phyloP scores from a whole-genome alignment of 2,329 filamentous ascomycete genomes.

The Teratosphaeria pseudoeucalypti region DNA sequence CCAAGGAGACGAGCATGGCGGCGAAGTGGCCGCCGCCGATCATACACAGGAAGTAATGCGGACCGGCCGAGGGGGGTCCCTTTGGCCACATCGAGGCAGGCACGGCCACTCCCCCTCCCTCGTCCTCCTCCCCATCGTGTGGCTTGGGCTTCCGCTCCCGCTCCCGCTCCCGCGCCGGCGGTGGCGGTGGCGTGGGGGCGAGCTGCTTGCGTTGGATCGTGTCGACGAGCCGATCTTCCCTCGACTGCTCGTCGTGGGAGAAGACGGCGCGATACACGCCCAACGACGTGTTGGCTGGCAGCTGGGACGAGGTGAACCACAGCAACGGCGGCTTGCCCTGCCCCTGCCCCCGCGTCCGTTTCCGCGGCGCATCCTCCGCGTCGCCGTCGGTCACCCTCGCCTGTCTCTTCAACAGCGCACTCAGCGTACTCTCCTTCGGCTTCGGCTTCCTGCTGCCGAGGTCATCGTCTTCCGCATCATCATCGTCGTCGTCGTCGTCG shows the following conservation, averaged over 20 bases:
- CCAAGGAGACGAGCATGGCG: constrained; percentile 84
- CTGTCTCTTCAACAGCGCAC: constrained; percentile 70
- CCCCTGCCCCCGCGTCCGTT: constrained; percentile 46
- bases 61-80: constrained; percentile 52
- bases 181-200: constrained; percentile 41
- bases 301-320: constrained; percentile 69
- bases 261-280: constrained; percentile 81
- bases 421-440: constrained; percentile 57
- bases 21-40: constrained; percentile 97
- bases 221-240: constrained; percentile 51
- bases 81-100: constrained; percentile 26
- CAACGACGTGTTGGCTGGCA: constrained; percentile 70
- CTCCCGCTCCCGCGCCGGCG: constrained; percentile 31
- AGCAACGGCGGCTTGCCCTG: constrained; percentile 63
- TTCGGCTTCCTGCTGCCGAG: constrained; percentile 26
- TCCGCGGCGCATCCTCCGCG: constrained; percentile 37
- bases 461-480: constrained; percentile 47
- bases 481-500: constrained; percentile 63
- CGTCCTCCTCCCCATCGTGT: constrained; percentile 10
- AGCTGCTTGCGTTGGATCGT: constrained; percentile 69
- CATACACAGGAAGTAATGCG: constrained; percentile 95
- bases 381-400: constrained; percentile 57
- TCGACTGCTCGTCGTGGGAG: constrained; percentile 58
- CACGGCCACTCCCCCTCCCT: constrained; percentile 49
- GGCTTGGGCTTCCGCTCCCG: constrained; percentile 26